Conservation (phyloP, 2,329 filamentous ascomycete genomes). For the Mariannaea sp. region DNA sequence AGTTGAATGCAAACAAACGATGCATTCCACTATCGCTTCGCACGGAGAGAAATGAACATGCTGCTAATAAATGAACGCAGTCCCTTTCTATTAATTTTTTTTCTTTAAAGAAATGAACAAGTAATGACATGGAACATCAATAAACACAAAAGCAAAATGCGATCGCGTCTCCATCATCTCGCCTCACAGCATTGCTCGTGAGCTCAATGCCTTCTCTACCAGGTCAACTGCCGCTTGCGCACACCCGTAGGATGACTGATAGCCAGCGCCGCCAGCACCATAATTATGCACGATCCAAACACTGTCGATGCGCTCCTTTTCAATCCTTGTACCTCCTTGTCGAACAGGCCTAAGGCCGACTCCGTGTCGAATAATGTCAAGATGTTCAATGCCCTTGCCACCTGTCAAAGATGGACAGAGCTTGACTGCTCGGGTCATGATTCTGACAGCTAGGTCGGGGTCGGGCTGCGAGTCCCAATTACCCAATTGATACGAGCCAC, state of each 20-base stretch:
- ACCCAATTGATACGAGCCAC: constrained; percentile 74
- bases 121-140: no score
- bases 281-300: constrained; percentile 68
- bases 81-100: no score
- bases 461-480: constrained; percentile 77
- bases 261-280: constrained; percentile 74
- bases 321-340: constrained; percentile 71
- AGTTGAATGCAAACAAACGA: no score
- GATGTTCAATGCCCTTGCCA: constrained; percentile 67
- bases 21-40: no score
- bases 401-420: constrained; percentile 63
- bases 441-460: constrained; percentile 70
- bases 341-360: constrained; percentile 76
- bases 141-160: no score
- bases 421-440: constrained; percentile 72
- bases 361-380: constrained; percentile 76
- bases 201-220: neutral
- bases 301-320: constrained; percentile 55
- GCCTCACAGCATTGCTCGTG: constrained; percentile 5
- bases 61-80: no score
- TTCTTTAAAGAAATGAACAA: no score
- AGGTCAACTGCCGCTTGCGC: constrained; percentile 6
- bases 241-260: constrained; percentile 27
- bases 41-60: no score
- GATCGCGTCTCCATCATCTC: no score